These are phyloP conservation scores for Penicillium sp. DNA, from an alignment of 2,329 filamentous ascomycete genomes.

Conservation along the genomic window DNA sequence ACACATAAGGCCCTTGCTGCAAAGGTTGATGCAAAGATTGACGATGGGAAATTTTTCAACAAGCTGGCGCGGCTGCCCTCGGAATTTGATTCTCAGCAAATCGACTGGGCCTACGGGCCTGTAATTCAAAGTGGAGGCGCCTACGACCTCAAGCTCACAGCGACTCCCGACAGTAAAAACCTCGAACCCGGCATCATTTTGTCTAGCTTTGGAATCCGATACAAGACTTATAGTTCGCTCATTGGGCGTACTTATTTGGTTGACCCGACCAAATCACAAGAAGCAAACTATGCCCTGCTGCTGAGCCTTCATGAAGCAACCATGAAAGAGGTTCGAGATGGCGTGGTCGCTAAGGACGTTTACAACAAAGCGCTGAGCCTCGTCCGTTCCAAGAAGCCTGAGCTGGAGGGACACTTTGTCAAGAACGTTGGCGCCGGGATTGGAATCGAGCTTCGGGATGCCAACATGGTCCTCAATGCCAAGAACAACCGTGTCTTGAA, in stretches of 20 bases:
- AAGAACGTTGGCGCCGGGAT: conserved; percentile 91
- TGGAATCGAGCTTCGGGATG: conserved; percentile 85
- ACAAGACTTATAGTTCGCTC: conserved; percentile 91
- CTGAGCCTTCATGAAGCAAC: conserved; percentile 82
- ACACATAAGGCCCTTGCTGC: conserved; percentile 83
- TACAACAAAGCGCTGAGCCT: conserved; percentile 81
- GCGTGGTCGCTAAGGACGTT: conserved; percentile 80
- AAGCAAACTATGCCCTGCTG: conserved; percentile 88
- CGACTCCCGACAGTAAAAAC: conserved; percentile 75
- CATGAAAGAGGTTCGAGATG: conserved; percentile 85
- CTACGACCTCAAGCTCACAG: conserved; percentile 81
- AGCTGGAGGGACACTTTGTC: conserved; percentile 89
- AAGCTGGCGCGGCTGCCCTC: conserved; percentile 74
- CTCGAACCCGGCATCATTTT: conserved; percentile 93
- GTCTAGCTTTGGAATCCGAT: conserved; percentile 84
- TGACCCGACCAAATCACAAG: conserved; percentile 93
- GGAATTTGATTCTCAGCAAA: conserved; percentile 81
- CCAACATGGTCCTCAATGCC: conserved; percentile 76
- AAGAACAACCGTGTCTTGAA: conserved; percentile 83
- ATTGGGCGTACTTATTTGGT: conserved; percentile 94
- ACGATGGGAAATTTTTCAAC: conserved; percentile 92
- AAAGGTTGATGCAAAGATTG: conserved; percentile 86
- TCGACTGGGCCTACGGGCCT: conserved; percentile 92
- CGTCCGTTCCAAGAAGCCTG: conserved; percentile 86
- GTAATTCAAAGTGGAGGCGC: conserved; percentile 93